Evolutionary conservation across 192 early-diverging fungal species (phyloP).

Genomic region (Backusella morwellensis): DNA sequence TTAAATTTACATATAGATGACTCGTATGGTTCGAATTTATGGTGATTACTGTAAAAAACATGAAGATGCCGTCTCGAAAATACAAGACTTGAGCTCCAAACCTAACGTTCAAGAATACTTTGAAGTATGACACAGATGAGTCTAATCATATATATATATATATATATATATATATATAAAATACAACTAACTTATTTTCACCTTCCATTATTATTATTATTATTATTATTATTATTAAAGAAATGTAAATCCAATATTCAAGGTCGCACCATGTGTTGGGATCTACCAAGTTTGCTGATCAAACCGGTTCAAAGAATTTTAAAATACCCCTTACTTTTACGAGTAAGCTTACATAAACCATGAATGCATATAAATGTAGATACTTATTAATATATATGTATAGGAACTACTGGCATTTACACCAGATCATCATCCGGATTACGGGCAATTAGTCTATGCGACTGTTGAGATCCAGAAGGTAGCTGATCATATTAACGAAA

Average conservation of each 20-base stretch:
- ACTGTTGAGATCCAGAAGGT: slow-evolving; percentile 56
- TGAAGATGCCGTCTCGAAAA: slow-evolving; percentile 58
- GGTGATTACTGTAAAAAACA: slow-evolving; percentile 78
- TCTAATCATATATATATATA: background rate
- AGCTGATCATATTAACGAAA: slow-evolving; percentile 82
- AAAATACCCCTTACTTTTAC: slow-evolving; percentile 89
- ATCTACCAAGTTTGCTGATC: slow-evolving; percentile 86
- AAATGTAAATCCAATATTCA: slow-evolving; percentile 59
- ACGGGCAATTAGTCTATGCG: slow-evolving; percentile 46
- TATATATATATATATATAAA: background rate
- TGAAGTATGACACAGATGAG: slow-evolving; percentile 29
- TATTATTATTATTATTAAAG: slow-evolving; percentile 37
- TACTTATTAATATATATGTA: background rate
- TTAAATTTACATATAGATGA: background rate
- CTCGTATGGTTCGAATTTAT: slow-evolving; percentile 54
- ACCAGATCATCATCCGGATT: slow-evolving; percentile 52
- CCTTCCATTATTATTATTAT: slow-evolving; percentile 16
- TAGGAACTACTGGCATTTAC: slow-evolving; percentile 41
- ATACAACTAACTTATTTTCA: background rate
- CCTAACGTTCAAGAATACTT: slow-evolving; percentile 44
- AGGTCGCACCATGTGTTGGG: slow-evolving; percentile 85
- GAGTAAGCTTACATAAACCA: slow-evolving; percentile 39
- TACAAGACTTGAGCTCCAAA: slow-evolving; percentile 61
- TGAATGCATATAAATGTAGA: background rate
- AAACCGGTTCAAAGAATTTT: slow-evolving; percentile 96